Base-by-base conservation (phyloP, 495 filamentous ascomycete genomes). In the Clavariopsis aquatica region DNA sequence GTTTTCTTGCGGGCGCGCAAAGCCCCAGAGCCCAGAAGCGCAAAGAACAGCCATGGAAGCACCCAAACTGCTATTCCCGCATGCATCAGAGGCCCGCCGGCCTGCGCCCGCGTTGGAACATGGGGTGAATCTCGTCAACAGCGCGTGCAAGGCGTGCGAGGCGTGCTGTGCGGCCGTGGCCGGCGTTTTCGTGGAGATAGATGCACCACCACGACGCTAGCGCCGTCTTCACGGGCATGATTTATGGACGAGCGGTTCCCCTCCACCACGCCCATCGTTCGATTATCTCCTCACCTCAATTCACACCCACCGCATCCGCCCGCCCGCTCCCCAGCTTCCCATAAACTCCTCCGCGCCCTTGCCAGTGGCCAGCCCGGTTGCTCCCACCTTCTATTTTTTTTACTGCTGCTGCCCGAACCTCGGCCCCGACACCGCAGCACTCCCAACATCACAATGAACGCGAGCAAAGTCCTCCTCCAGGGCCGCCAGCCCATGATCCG, bases 401-500 rank as follows among this genome's bases (percentile, higher is more conserved):
- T 12, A 34, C 12, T 34, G 13, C 49, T 65, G 23, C 38, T 29
- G n/a, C 45, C 57, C 60, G 15, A 49, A 57, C 23, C 38, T 19
- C 23, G 2, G 22, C 60, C 36, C 53, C 61, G 45, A 57, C 46
- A 58, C 47, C 57, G 41, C 49, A 41, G 22, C 65, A 47, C 51
- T 22, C 23, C 49, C 60, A 43, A 29, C 7, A 3, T 59, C 69
- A 72, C 55, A 15, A 78, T 78, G 75, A 69, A 69, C 28, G 69
- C 74, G 29, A 77, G 73, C 38, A 69, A 66, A n/a, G 46, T 24
- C 5, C 71, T 78, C 54, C 68, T 72, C 53, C 65, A 69, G 53
- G 20, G 69, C 52, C 45, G 74, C 27, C 72, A 77, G 68, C 76
- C 76, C 47, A 69, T 96, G 76, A 98, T 98, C 73, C 86, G 87